Conservation (phyloP, 768 basidiomycete species). For the Hericium alpestre region DNA sequence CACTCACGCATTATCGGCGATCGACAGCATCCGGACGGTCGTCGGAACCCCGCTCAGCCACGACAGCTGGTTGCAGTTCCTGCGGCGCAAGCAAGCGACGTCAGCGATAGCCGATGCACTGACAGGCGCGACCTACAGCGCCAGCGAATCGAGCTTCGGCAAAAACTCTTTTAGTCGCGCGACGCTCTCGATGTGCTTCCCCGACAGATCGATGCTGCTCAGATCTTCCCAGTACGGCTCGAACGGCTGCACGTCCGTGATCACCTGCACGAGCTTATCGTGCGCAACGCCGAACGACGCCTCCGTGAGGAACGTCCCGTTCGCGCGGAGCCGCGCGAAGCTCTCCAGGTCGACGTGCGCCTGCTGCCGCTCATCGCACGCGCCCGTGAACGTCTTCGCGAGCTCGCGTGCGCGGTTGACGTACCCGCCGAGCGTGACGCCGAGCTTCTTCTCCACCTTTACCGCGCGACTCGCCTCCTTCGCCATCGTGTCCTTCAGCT, state of each 20-base stretch:
- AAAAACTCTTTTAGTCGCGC: constrained; percentile 84
- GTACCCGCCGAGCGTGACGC: constrained; percentile 84
- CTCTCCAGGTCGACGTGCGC: constrained; percentile 66
- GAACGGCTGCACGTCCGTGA: constrained; percentile 91
- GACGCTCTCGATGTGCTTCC: constrained; percentile 68
- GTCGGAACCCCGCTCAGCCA: constrained; percentile 75
- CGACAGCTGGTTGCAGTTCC: constrained; percentile 62
- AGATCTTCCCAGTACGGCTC: constrained; percentile 91
- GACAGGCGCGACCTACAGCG: constrained; percentile 46
- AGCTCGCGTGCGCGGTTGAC: constrained; percentile 62
- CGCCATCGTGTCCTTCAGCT: constrained; percentile 60
- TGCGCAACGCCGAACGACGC: constrained; percentile 95
- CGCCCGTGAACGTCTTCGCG: constrained; percentile 48
- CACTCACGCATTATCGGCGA: constrained; percentile 63
- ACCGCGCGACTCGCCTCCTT: constrained; percentile 71
- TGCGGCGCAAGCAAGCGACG: constrained; percentile 19
- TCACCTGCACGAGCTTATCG: constrained; percentile 80
- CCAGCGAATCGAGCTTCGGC: constrained; percentile 64
- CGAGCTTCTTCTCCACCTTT: constrained; percentile 87
- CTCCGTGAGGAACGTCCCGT: constrained; percentile 84
- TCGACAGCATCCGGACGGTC: constrained; percentile 65
- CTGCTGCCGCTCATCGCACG: constrained; percentile 62
- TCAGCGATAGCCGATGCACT: background rate
- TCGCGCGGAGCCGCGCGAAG: constrained; percentile 60
- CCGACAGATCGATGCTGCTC: constrained; percentile 59